Conservation (phyloP, 805 yeast genomes). For the Sugiyamaella valdiviana region DNA sequence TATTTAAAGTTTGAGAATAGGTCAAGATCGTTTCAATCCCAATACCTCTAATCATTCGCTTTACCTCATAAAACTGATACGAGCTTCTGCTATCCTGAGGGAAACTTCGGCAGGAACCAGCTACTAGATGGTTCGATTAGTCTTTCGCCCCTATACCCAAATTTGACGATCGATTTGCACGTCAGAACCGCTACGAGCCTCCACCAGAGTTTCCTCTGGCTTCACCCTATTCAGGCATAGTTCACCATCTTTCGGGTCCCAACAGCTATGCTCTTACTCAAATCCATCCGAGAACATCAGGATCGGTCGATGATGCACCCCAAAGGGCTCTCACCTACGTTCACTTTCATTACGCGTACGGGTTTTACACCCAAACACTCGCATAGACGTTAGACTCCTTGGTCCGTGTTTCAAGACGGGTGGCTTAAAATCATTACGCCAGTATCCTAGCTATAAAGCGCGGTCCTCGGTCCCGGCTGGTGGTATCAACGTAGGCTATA, state of each 20-base stretch:
- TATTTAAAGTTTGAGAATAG: constrained; percentile 41
- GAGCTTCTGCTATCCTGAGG: constrained; percentile 40
- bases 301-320: constrained; percentile 38
- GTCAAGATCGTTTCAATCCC: constrained; percentile 38
- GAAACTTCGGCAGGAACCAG: constrained; percentile 42
- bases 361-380: constrained; percentile 39
- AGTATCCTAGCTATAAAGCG: constrained; percentile 35
- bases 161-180: constrained; percentile 42
- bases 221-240: constrained; percentile 42
- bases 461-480: constrained; percentile 31
- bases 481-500: constrained; percentile 31
- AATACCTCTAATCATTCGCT: constrained; percentile 39
- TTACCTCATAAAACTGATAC: constrained; percentile 40
- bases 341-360: constrained; percentile 39
- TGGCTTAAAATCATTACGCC: constrained; percentile 33
- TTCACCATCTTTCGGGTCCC: constrained; percentile 43
- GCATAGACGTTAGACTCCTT: constrained; percentile 40
- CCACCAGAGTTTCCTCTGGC: constrained; percentile 44
- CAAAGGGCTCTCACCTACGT: constrained; percentile 33
- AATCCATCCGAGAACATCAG: constrained; percentile 38
- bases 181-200: constrained; percentile 43
- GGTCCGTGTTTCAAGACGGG: constrained; percentile 41
- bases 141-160: constrained; percentile 42
- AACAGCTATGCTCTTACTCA: constrained; percentile 41
- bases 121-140: constrained; percentile 41